Evolutionary conservation across 2,329 filamentous ascomycete species (phyloP), one percentile per base, ranked within the genome.

Genomic region (Rhinocladiella mackenziei): DNA sequence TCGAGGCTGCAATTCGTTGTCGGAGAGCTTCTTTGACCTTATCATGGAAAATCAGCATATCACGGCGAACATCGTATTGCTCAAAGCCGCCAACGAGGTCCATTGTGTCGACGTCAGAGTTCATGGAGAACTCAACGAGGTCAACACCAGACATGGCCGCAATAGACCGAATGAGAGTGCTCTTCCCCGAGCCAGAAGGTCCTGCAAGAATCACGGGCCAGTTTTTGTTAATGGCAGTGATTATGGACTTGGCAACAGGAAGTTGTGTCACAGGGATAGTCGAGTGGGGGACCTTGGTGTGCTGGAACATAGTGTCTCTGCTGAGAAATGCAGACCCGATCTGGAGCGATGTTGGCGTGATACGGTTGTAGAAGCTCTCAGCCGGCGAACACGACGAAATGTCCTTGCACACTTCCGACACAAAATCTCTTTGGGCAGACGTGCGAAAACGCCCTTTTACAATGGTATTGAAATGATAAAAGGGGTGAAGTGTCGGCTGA

Each of bases 31-130:
- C 59, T 9, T 70, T 67, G 9, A 86, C 60, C 35, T 76, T 69
- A 18, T 70, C 63, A 5, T 83, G 60, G 53, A 79, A 72, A n/a
- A 72, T 70, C 41, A 84, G 81, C 3, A 86, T 71, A 50, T 85
- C 79, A 43, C 91, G 77, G 39, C 84, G 74, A 15, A 86, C 81
- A 61, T 98, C 92, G 13, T 87, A 82, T 65, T 98, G 92, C 63
- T 98, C 92, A 60, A 95, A 98, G 0, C 92, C 92, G 59, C 92
- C 92, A 44, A 98, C 87, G 43, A 98, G 78, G 65, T 98, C 92
- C 81, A 95, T 95, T 1, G 91, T 89, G 63, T 98, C 92, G 32
- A 95, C 86, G 58, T 98, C 94, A 5, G 89, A 84, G 61, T 95
- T 98, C 67, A 98, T 80, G 1, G 89, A 82, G 57, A 97, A 86